Evolutionary conservation across 257 asterid species (phyloP).

Genomic region (Nicotiana otophora): DNA sequence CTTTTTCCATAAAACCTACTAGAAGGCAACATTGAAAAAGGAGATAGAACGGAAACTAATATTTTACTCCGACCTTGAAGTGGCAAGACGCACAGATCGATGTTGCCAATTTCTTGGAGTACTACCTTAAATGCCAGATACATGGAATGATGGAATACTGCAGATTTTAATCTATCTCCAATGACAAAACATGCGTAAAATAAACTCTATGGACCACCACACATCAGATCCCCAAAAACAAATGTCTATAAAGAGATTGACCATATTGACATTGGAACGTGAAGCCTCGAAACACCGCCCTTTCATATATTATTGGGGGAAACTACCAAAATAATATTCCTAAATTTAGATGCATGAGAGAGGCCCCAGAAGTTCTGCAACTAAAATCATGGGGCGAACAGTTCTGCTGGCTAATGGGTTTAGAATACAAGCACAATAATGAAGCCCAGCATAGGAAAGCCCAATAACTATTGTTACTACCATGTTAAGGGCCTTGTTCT

Average conservation of each 20-base stretch:
- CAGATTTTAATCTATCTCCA: background rate
- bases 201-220: background rate
- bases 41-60: background rate
- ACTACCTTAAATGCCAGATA: background rate
- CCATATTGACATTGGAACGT: background rate
- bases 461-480: background rate
- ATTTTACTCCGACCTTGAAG: background rate
- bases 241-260: background rate
- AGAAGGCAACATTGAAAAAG: too few relatives aligned
- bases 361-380: background rate
- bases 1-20: background rate
- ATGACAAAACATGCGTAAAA: background rate
- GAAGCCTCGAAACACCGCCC: slow-evolving; percentile 11
- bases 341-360: background rate
- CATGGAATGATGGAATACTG: background rate
- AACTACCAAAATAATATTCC: background rate
- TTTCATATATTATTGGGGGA: background rate
- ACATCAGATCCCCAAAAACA: background rate
- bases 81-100: background rate
- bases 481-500: background rate
- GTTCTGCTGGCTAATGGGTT: background rate
- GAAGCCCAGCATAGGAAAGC: background rate
- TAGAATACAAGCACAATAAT: background rate
- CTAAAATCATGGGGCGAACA: background rate
- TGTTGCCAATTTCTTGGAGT: background rate